Percentiles rank a stretch among this genome's conserved stretches.
These are phyloP conservation scores for Lanmaoa pseudosensibilis DNA, from an alignment of 768 basidiomycete species.

Conservation along the genomic window DNA sequence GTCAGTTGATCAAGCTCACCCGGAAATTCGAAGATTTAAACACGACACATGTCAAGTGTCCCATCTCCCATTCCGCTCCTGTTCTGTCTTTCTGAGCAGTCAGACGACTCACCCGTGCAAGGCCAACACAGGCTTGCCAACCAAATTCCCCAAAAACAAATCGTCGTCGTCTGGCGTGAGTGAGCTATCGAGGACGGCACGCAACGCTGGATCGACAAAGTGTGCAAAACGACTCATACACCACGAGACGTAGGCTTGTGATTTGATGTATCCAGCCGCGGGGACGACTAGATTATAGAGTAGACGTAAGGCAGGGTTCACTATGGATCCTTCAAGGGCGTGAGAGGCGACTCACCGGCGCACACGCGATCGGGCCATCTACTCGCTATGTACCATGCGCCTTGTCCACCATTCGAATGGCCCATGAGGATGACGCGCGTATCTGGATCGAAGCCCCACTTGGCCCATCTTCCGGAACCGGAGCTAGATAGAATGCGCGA, in stretches of 20 bases:
- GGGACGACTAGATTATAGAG: constrained; percentile 53
- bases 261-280: constrained; percentile 83
- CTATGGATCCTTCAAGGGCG: not conserved
- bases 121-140: constrained; percentile 65
- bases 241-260: constrained; percentile 81
- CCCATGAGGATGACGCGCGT: constrained; percentile 70
- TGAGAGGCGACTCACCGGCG: constrained; percentile 43
- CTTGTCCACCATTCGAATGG: constrained; percentile 94
- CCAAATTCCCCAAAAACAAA: constrained; percentile 77
- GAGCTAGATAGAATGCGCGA: constrained; percentile 41
- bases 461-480: constrained; percentile 35
- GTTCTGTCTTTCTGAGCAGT: not conserved
- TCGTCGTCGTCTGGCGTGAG: constrained; percentile 88
- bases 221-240: constrained; percentile 71
- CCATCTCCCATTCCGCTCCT: not conserved
- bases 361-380: constrained; percentile 75
- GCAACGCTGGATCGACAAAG: constrained; percentile 73
- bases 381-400: constrained; percentile 76
- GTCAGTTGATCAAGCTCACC: not conserved
- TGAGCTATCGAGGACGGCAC: constrained; percentile 70
- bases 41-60: not conserved
- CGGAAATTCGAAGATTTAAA: not conserved
- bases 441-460: constrained; percentile 39
- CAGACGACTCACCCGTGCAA: constrained; percentile 67
- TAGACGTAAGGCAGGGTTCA: not conserved